Evolutionary conservation across 805 yeast genomes (phyloP).

Genomic region (Maudiozyma barnettii): DNA sequence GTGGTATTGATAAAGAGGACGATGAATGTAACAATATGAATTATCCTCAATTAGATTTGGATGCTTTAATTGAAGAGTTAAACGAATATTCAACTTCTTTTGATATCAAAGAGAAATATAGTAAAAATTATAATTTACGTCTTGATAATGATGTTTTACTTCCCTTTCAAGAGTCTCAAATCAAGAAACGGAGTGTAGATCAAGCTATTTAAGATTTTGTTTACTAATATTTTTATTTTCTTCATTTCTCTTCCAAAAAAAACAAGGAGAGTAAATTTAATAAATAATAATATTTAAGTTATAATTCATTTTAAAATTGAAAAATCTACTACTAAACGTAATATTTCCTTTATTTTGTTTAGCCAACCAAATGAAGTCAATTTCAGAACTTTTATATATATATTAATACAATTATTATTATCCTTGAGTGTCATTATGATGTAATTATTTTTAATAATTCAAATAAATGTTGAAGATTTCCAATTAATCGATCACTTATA

Average conservation of each 20-base stretch:
- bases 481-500: not conserved
- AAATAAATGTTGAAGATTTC: not conserved
- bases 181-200: not conserved
- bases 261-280: no score
- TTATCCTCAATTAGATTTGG: conserved; percentile 20
- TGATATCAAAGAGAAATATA: not conserved
- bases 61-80: conserved; percentile 14
- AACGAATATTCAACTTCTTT: conserved; percentile 1
- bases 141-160: conserved; percentile 4
- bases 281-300: no score
- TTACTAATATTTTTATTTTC: not conserved
- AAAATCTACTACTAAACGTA: no score
- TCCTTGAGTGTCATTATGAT: not conserved
- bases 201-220: not conserved
- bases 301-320: no score
- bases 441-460: not conserved
- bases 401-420: no score
- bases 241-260: no score
- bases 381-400: no score
- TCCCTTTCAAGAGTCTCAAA: not conserved
- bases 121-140: not conserved
- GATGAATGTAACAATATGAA: conserved; percentile 21
- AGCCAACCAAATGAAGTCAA: no score
- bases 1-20: conserved; percentile 28
- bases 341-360: no score